Base-by-base conservation (phyloP, 345 rosid species). In the Syzygium grande region DNA sequence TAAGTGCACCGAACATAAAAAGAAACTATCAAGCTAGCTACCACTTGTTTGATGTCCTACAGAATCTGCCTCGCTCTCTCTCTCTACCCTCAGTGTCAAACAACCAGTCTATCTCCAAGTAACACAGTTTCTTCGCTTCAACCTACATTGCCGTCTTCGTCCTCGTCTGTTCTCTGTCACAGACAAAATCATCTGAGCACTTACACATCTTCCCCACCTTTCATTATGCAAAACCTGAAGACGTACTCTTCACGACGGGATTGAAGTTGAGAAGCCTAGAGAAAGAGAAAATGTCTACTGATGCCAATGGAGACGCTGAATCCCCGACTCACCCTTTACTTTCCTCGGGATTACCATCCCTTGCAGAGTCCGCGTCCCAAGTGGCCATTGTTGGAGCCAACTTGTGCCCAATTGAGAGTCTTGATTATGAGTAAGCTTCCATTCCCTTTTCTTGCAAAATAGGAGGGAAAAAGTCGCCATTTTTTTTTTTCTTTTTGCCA, bases 331-430 rank as follows among this genome's bases (percentile, higher is more conserved):
- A 41, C 22, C 95, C 98, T 21, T 88, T 97, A 3, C 95, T 97
- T 19, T 19, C 90, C 29, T 52, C 87, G 13, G 93, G 86, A 56
- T 92, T 38, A 73, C 41, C 93, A 86, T 92, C 96, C 79, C 1
- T 87, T 56, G 27, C 88, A 27, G 94, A 94, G 87, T 95, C 98
- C 54, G 90, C 97, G 41, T 96, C 99, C 87, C 99, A 97, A 89
- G 97, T 95, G 55, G 99, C 99, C 86, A 92, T 96, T 85, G 98
- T 97, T 54, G 99, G 99, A 27, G 92, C 95, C 86, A 90, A 95
- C 83, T 87, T 94, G 58, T 95, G 95, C 90, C 97, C 97, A 21
- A 94, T 97, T 85, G 99, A 97, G 89, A 96, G 98, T 90, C 97
- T 97, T 59, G 99, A 97, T 88, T 97, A 97, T 89, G 99, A 96